Percentiles rank a stretch among this genome's conserved stretches.
phyloP scores from a whole-genome alignment of 1,139 yeast species.

The Pichia sp. region DNA sequence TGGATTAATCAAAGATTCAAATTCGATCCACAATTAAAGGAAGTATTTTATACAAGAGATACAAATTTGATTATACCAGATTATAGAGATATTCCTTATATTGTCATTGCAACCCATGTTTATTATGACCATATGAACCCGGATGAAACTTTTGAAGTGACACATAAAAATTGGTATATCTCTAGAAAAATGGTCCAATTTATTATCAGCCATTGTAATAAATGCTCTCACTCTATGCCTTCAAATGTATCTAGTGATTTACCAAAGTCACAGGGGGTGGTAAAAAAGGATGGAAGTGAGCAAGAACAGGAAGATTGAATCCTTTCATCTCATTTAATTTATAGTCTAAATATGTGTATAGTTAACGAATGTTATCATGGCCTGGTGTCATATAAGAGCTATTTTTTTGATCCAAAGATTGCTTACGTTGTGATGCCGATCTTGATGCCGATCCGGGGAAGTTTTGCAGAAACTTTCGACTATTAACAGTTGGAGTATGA shows the following conservation, averaged over 20 bases:
- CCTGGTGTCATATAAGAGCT: conserved; percentile 18
- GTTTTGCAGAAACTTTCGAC: conserved; percentile 15
- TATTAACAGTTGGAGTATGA: conserved; percentile 21
- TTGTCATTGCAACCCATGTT: conserved; percentile 25
- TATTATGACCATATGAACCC: conserved; percentile 19
- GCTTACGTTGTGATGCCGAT: conserved; percentile 13
- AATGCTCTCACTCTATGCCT: conserved; percentile 4
- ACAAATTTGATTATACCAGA: conserved; percentile 25
- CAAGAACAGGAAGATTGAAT: too few species aligned
- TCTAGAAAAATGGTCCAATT: conserved; percentile 24
- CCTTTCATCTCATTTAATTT: not conserved
- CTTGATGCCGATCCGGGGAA: conserved; percentile 10
- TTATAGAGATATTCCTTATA: conserved; percentile 24
- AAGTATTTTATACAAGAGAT: conserved; percentile 24
- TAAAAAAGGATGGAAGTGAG: too few species aligned
- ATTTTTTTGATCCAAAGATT: conserved; percentile 9
- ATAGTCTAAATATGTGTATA: conserved; percentile 8
- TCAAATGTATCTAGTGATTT: not conserved
- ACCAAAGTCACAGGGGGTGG: not conserved
- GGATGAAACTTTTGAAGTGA: conserved; percentile 22
- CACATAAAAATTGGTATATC: conserved; percentile 26
- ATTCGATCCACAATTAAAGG: conserved; percentile 13
- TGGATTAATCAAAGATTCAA: conserved; percentile 28
- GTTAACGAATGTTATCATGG: conserved; percentile 20
- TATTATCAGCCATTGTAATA: conserved; percentile 12